Base-by-base conservation (phyloP, 352 stramenopile genomes). In the Pythium sp. region DNA sequence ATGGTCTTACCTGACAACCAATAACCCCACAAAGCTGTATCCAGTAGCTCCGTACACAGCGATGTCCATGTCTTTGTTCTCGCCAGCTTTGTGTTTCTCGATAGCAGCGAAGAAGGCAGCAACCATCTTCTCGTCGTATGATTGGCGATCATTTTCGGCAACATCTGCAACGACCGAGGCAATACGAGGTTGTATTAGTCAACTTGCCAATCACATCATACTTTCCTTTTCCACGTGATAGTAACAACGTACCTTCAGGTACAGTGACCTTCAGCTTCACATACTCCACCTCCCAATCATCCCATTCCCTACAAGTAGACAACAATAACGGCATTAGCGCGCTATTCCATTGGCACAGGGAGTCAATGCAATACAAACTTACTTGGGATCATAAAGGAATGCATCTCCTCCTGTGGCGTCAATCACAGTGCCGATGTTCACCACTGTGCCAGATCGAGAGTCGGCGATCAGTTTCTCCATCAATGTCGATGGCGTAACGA, bases 271-370 rank as follows among this genome's bases (percentile, higher is more conserved):
- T 68, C 43, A 96, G 75, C 67, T 96, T 94, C 38, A 90, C 75
- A 60, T 89, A 96, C 47, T 91, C 71, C 1, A 96, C 88, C 56
- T 96, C 88, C 88, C 88, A 96, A 64, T 96, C 88, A 28, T 93
- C 81, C 88, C 88, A 96, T 72, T 96, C 88, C 61, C 88, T 95
- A 47, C 26, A 59, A 28, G 63, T 5, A 55, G 54, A 34, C 26
- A 68, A 3, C 3, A 62, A 3, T 57, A 65, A 11, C 14, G 12
- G 7, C 15, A 46, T 62, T n/a, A 56, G 55, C 43, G 18, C 30
- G 26, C 51, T 49, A 67, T 56, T 22, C 8, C 5, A 28, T 26
- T 18, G n/a, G 41, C 15, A 51, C 2, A 26, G 20, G 5, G 4
- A 22, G 15, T 7, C 4, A 47, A 64, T n/a, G 41, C 34, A 22